A percentile compares a stretch with the other conserved stretches of the same genome.
phyloP scores from a whole-genome alignment of 768 basidiomycete genomes.

The Serendipita vermifera region DNA sequence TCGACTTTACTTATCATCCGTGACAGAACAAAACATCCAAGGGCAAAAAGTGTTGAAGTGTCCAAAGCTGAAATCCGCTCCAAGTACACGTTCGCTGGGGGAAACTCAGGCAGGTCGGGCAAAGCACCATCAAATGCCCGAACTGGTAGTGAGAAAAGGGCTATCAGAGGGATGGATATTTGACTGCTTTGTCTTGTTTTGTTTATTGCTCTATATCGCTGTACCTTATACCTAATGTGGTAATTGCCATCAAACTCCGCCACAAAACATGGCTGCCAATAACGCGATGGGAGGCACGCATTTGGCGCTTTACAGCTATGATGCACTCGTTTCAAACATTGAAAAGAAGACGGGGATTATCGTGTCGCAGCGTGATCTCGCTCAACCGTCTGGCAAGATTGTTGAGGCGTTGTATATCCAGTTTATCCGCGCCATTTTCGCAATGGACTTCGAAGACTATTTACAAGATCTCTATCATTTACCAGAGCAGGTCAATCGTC shows the following conservation, averaged over 20 bases:
- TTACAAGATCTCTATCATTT: not conserved
- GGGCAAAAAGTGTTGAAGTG: not conserved
- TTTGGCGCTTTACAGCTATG: not conserved
- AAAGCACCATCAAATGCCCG: not conserved
- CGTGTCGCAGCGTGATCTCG: conserved; percentile 6
- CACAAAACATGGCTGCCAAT: not conserved
- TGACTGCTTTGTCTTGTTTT: conserved; percentile 1
- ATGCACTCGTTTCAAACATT: not conserved
- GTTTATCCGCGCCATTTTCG: not conserved
- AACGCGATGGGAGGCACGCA: too few species aligned
- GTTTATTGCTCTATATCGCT: not conserved
- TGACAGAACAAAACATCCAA: not conserved
- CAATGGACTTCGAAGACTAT: conserved; percentile 1
- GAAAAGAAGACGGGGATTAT: not conserved
- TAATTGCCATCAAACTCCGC: not conserved
- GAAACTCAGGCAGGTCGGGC: not conserved
- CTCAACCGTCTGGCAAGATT: not conserved
- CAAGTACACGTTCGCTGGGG: not conserved
- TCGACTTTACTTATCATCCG: not conserved
- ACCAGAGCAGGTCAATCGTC: not conserved
- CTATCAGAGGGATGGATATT: conserved; percentile 4
- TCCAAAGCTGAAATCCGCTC: not conserved
- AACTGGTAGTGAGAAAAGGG: not conserved
- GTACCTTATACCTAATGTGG: not conserved
- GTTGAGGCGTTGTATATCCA: conserved; percentile 6